These are phyloP conservation scores for Epichloe glyceriae DNA, from an alignment of 2,329 filamentous ascomycete genomes.

Conservation along the genomic window DNA sequence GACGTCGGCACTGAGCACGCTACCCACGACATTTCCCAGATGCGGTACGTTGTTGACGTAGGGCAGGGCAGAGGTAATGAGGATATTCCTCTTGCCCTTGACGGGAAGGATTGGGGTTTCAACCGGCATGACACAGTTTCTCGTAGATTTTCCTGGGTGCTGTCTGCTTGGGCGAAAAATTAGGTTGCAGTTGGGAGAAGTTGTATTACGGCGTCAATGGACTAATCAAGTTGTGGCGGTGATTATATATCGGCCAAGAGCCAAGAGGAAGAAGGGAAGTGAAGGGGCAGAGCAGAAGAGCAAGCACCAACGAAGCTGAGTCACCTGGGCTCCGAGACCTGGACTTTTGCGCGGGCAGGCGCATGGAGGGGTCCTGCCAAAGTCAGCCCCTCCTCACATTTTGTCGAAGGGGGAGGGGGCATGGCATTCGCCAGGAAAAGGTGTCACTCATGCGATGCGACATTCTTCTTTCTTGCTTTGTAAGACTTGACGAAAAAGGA, in stretches of 20 bases:
- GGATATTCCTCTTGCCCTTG: slow-evolving; percentile 69
- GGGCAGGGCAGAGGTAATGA: slow-evolving; percentile 83
- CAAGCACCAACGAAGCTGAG: neutral
- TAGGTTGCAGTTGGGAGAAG: neutral
- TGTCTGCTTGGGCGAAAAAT: neutral
- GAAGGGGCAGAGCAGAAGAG: neutral
- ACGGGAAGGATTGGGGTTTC: slow-evolving; percentile 43
- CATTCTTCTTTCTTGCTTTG: no score
- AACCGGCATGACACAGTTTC: slow-evolving; percentile 6
- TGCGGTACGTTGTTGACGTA: slow-evolving; percentile 70
- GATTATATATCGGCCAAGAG: neutral
- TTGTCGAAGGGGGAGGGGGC: neutral
- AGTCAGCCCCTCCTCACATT: neutral
- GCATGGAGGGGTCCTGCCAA: neutral
- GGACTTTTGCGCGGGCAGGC: no score
- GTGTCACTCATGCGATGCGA: no score
- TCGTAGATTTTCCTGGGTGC: neutral
- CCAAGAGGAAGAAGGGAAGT: neutral
- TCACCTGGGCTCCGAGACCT: neutral
- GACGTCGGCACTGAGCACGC: slow-evolving; percentile 79
- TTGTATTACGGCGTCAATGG: neutral
- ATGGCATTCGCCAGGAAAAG: no score
- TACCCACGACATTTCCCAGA: slow-evolving; percentile 78
- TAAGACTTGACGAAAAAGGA: no score
- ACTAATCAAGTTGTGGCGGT: neutral